Evolutionary conservation across 148 eudicot genomes (phyloP).

Genomic region (Diospyros lotus): DNA sequence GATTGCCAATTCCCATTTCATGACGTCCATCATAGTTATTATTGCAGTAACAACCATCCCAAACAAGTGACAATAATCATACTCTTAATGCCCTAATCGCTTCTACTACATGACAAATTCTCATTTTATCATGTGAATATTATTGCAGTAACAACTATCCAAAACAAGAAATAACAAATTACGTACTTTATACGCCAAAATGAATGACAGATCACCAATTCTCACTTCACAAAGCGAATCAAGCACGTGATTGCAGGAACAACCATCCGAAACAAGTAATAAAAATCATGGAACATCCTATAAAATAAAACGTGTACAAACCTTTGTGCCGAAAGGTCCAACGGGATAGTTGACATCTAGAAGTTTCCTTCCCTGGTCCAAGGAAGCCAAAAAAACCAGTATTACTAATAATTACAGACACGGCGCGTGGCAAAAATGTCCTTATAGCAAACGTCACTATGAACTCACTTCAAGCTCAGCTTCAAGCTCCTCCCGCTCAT

Average conservation of each 20-base stretch:
- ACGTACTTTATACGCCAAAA: neutral
- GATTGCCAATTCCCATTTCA: no score
- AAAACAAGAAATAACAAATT: no score
- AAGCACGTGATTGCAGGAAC: neutral
- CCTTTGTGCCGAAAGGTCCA: slow-evolving; percentile 98
- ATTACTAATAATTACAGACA: neutral
- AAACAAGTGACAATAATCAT: no score
- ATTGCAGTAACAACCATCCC: no score
- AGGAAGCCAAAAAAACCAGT: neutral
- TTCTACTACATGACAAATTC: no score
- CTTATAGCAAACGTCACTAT: neutral
- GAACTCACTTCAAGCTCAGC: slow-evolving; percentile 49
- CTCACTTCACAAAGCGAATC: neutral
- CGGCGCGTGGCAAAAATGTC: no score
- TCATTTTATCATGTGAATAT: no score
- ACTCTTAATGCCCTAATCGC: no score
- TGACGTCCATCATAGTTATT: no score
- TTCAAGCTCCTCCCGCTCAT: slow-evolving; percentile 58
- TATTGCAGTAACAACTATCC: no score
- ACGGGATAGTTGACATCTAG: slow-evolving; percentile 63
- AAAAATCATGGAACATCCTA: neutral
- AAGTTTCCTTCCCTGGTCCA: slow-evolving; percentile 62
- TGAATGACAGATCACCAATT: neutral
- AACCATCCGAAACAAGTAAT: neutral
- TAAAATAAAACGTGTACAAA: slow-evolving; percentile 19